Evolutionary conservation across 306 rosid genomes (phyloP), one percentile per base, ranked within the genome.

Genomic region (Fragaria iinumae): DNA sequence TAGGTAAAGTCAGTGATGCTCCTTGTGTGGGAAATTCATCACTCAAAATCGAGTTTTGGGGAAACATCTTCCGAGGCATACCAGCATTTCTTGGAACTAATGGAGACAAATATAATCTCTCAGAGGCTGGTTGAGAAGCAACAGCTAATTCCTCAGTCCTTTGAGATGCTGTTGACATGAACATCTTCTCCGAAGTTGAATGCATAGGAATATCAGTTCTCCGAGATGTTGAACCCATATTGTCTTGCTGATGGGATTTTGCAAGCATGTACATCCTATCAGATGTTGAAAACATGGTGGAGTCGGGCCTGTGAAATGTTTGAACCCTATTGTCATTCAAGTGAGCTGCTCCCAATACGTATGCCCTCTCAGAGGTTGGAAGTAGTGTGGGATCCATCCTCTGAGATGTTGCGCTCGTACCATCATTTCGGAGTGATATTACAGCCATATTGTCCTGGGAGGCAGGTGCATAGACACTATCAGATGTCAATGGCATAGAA

Each of bases 1-100:
- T 59, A 18, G 84, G 83, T 73, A 81, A 57, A 80, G 86, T 72
- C 80, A 81, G 55, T 64, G 88, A 74, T 21, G 76, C 69, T 66
- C 83, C 88, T 80, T 86, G 87, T 82, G 86, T 41, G 36, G 89
- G 80, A 82, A 82, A 87, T 78, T 87, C 90, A 74, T 84, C 88
- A 79, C 80, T 77, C 59, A 90, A 77, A 41, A 83, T 71, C n/a
- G 84, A 64, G 81, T 80, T 87, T 71, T 84, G 89, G 77, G 76
- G 39, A 45, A 85, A 87, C 84, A 82, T 76, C 80, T 84, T 86
- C 62, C 79, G 88, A 71, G 91, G 72, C 82, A 78, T 48, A 41
- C 63, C 71, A 0, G 77, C 39, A 71, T 69, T 83, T 76, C 85
- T 85, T 32, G 83, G 87, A 69, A 79, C 84, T 32, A 83, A 65